A percentile compares a stretch with the other conserved stretches of the same genome.
phyloP scores from a whole-genome alignment of 2,329 filamentous ascomycete species.

The Anthostomella pinea region DNA sequence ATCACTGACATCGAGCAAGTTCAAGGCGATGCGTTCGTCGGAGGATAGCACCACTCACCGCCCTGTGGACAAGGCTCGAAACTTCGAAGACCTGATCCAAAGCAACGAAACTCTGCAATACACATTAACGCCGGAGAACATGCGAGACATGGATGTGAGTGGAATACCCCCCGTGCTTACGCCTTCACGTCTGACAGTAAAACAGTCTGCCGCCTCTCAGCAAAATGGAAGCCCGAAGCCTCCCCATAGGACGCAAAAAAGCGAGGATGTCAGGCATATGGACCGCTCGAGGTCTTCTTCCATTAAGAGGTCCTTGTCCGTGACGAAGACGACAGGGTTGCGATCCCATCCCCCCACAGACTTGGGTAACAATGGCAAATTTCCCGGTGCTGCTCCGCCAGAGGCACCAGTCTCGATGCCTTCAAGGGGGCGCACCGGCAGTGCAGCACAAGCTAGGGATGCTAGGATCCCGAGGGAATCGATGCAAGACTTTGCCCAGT shows the following conservation, averaged over 20 bases:
- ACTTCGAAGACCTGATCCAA: slow-evolving; percentile 77
- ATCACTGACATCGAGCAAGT: slow-evolving; percentile 48
- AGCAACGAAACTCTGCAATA: slow-evolving; percentile 82
- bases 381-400: slow-evolving; percentile 28
- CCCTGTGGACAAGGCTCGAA: slow-evolving; percentile 59
- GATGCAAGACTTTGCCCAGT: slow-evolving; percentile 80
- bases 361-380: slow-evolving; percentile 22
- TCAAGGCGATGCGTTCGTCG: slow-evolving; percentile 54
- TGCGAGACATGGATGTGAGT: slow-evolving; percentile 72
- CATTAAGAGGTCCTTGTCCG: slow-evolving; percentile 39
- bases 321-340: slow-evolving; percentile 37
- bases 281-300: slow-evolving; percentile 46
- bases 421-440: slow-evolving; percentile 32
- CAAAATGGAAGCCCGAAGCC: slow-evolving; percentile 40
- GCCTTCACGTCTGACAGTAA: slow-evolving; percentile 22
- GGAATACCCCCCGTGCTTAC: neutral
- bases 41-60: slow-evolving; percentile 52
- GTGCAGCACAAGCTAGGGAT: slow-evolving; percentile 59
- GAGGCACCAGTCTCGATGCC: slow-evolving; percentile 31
- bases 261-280: slow-evolving; percentile 43
- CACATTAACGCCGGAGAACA: slow-evolving; percentile 75
- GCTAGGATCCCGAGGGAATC: slow-evolving; percentile 69
- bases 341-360: slow-evolving; percentile 36
- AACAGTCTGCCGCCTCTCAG: slow-evolving; percentile 40
- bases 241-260: slow-evolving; percentile 42